Evolutionary conservation across 345 rosid genomes (phyloP).

Genomic region (Adansonia digitata): DNA sequence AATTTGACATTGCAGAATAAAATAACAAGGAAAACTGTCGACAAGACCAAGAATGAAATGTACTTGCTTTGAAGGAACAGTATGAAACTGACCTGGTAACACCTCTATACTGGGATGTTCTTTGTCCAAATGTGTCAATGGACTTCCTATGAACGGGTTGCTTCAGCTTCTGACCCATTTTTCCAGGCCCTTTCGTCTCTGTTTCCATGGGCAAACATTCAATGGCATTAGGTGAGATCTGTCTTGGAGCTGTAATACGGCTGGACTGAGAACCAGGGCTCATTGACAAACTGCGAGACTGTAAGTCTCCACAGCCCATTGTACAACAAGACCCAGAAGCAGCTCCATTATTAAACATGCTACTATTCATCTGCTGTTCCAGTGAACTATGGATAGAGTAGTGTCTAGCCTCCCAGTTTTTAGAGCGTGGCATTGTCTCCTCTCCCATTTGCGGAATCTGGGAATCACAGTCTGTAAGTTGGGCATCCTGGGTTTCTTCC

Average conservation of each 20-base stretch:
- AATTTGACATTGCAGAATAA: neutral
- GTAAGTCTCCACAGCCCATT: conserved; percentile 17
- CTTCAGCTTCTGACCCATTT: conserved; percentile 8
- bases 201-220: neutral
- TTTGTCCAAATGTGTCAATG: neutral
- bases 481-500: neutral
- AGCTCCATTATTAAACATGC: conserved; percentile 22
- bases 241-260: neutral
- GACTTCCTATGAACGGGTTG: neutral
- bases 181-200: neutral
- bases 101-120: neutral
- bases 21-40: too few relatives aligned
- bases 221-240: neutral
- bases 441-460: too few relatives aligned
- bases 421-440: neutral
- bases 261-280: neutral
- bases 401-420: conserved; percentile 39
- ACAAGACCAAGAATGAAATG: neutral
- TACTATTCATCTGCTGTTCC: conserved; percentile 29
- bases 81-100: neutral
- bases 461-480: neutral
- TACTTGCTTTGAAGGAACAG: neutral
- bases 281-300: neutral
- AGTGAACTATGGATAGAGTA: conserved; percentile 22
- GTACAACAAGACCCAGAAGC: conserved; percentile 23